A percentile compares a stretch with the other conserved stretches of the same genome.
Evolutionary conservation across 1,139 yeast genomes (phyloP).

Genomic region (Diutina ranongensis): DNA sequence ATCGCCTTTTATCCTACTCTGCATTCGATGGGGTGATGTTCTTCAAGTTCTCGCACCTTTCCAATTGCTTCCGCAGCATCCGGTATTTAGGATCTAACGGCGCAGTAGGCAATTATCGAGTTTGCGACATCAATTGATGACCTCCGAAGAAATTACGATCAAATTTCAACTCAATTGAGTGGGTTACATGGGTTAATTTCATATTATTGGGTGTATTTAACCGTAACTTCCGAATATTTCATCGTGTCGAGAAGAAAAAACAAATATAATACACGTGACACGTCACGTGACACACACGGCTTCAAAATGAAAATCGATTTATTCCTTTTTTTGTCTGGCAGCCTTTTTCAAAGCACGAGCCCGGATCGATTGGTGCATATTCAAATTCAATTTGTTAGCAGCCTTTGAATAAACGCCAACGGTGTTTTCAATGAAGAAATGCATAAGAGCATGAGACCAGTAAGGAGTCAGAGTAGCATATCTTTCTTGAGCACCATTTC

Average conservation of each 20-base stretch:
- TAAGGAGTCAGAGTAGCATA: slow-evolving; percentile 82
- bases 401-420: slow-evolving; percentile 71
- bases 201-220: too few species aligned
- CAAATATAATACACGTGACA: too few species aligned
- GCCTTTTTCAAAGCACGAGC: slow-evolving; percentile 74
- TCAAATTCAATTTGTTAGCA: slow-evolving; percentile 56
- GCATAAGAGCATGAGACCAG: slow-evolving; percentile 92
- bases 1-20: too few species aligned
- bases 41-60: too few species aligned
- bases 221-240: too few species aligned
- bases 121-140: neutral
- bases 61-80: neutral
- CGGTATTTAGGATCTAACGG: neutral
- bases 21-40: too few species aligned
- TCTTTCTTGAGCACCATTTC: slow-evolving; percentile 89
- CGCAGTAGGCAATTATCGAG: neutral
- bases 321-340: slow-evolving; percentile 4
- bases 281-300: too few species aligned
- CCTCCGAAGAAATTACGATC: too few species aligned
- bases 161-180: too few species aligned
- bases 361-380: slow-evolving; percentile 75
- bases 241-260: too few species aligned
- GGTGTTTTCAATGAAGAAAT: slow-evolving; percentile 66
- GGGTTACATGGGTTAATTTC: too few species aligned
- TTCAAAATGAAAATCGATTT: too few species aligned